Percentiles rank a stretch among this genome's conserved stretches.
These are phyloP conservation scores for Polymyxa betae DNA, from an alignment of 208 protist species.

Conservation along the genomic window DNA sequence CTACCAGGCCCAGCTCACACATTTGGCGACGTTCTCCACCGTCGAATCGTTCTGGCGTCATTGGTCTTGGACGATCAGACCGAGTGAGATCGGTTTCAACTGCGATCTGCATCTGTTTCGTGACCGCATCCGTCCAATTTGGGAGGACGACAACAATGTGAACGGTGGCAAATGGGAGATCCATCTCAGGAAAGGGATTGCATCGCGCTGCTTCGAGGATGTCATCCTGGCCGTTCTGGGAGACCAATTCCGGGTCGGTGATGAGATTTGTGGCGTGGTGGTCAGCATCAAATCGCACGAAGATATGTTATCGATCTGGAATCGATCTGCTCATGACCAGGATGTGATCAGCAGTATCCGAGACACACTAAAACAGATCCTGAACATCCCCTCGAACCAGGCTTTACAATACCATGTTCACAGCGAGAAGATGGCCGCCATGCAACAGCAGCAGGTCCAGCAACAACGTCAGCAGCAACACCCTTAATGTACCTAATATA, in stretches of 20 bases:
- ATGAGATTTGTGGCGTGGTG: conserved; percentile 41
- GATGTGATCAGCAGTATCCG: conserved; percentile 25
- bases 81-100: not conserved
- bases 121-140: not conserved
- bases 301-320: conserved; percentile 38
- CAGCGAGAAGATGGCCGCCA: not conserved
- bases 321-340: conserved; percentile 15
- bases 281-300: conserved; percentile 42
- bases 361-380: conserved; percentile 49
- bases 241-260: conserved; percentile 47
- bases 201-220: conserved; percentile 35
- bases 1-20: not conserved
- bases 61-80: not conserved
- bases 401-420: conserved; percentile 26
- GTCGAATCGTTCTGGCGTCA: conserved; percentile 24
- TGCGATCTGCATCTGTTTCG: conserved; percentile 31
- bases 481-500: not conserved
- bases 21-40: conserved; percentile 7
- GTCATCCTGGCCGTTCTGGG: conserved; percentile 34
- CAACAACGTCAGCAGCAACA: not conserved
- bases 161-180: conserved; percentile 42
- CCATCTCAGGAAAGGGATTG: conserved; percentile 39
- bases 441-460: not conserved
- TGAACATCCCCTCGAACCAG: conserved; percentile 3
- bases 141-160: conserved; percentile 32